Conservation (phyloP, 2,329 filamentous ascomycete species). For the Penicillium sp. region DNA sequence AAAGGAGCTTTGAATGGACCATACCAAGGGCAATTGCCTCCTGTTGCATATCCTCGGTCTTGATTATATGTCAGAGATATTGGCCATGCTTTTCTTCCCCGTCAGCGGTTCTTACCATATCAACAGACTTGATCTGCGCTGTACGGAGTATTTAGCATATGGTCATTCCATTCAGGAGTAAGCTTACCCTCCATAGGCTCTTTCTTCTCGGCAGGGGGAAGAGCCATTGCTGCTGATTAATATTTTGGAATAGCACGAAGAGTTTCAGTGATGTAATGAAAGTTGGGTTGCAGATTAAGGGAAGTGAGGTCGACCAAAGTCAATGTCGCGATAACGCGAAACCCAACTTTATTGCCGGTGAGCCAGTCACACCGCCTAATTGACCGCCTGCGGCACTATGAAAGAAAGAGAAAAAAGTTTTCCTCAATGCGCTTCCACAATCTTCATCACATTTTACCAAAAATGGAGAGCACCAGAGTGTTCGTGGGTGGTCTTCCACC, state of each 20-base stretch:
- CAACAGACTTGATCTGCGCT: slow-evolving; percentile 97
- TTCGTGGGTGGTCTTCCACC: slow-evolving; percentile 76
- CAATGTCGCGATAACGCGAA: slow-evolving; percentile 16
- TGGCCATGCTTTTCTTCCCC: slow-evolving; percentile 7
- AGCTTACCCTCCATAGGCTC: slow-evolving; percentile 74
- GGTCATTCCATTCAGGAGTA: neutral
- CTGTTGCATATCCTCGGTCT: slow-evolving; percentile 97
- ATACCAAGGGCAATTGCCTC: slow-evolving; percentile 94
- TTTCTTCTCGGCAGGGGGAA: slow-evolving; percentile 47
- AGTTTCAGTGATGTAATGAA: neutral
- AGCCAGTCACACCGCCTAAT: slow-evolving; percentile 1
- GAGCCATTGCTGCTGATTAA: slow-evolving; percentile 34
- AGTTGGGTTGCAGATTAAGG: neutral
- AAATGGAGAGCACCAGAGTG: slow-evolving; percentile 74
- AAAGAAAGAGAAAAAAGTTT: slow-evolving; percentile 31
- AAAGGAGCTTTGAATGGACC: slow-evolving; percentile 34
- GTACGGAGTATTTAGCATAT: slow-evolving; percentile 22
- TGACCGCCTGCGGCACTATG: slow-evolving; percentile 39
- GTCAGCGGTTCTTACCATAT: slow-evolving; percentile 70
- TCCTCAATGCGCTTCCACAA: slow-evolving; percentile 9
- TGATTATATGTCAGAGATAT: slow-evolving; percentile 21
- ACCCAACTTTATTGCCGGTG: slow-evolving; percentile 12
- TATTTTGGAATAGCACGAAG: neutral
- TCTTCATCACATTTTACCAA: slow-evolving; percentile 29
- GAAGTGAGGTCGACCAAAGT: neutral